Percentiles rank a stretch among this genome's conserved stretches.
phyloP scores from a whole-genome alignment of 768 basidiomycete genomes.

The Lactarius vividus region DNA sequence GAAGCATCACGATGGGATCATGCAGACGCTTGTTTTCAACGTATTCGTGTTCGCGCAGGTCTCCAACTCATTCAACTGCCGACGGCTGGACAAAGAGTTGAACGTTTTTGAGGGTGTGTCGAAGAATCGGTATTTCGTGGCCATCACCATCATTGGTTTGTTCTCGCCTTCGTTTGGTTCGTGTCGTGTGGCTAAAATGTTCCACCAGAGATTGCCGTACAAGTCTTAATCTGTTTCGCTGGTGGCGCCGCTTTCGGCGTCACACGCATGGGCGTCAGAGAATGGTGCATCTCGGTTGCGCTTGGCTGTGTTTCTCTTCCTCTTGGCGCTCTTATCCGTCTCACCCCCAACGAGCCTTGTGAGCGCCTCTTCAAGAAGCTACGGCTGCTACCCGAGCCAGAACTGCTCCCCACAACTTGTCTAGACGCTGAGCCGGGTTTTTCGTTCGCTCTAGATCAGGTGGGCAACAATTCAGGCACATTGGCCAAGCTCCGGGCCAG shows the following conservation, averaged over 20 bases:
- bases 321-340: slow-evolving; percentile 75
- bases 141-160: slow-evolving; percentile 79
- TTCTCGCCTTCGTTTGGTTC: slow-evolving; percentile 19
- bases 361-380: slow-evolving; percentile 55
- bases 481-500: slow-evolving; percentile 47
- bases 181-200: slow-evolving; percentile 11
- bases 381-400: slow-evolving; percentile 62
- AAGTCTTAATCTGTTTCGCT: slow-evolving; percentile 85
- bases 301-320: slow-evolving; percentile 87
- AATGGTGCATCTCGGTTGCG: slow-evolving; percentile 92
- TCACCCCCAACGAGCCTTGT: slow-evolving; percentile 77
- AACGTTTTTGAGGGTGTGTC: slow-evolving; percentile 87
- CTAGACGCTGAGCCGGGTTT: slow-evolving; percentile 60
- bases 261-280: slow-evolving; percentile 67
- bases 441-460: slow-evolving; percentile 75
- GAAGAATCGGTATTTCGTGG: slow-evolving; percentile 80
- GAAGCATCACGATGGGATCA: slow-evolving; percentile 42
- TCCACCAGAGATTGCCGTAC: slow-evolving; percentile 78
- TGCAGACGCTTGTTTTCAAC: slow-evolving; percentile 93
- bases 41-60: slow-evolving; percentile 97
- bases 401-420: slow-evolving; percentile 60
- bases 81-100: slow-evolving; percentile 78
- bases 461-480: slow-evolving; percentile 74
- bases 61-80: slow-evolving; percentile 90
- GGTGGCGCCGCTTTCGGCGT: slow-evolving; percentile 93